phyloP scores from a whole-genome alignment of 2,329 filamentous ascomycete species.

The Sporothrix variecibatus region DNA sequence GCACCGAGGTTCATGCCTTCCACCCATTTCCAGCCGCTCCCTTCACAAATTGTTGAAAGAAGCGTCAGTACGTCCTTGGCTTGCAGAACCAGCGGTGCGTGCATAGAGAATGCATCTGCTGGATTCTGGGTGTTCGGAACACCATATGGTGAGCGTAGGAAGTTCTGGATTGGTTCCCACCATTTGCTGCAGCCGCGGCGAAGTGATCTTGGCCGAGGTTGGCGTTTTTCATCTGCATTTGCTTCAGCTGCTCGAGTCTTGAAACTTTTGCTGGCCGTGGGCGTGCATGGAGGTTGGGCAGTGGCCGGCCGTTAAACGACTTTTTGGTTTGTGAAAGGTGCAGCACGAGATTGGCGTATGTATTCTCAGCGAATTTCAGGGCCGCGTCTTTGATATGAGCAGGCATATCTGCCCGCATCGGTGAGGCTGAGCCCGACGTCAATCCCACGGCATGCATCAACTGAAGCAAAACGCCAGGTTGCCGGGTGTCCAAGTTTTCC shows the following conservation, averaged over 20 bases:
- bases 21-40: slow-evolving; percentile 83
- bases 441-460: slow-evolving; percentile 11
- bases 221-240: slow-evolving; percentile 20
- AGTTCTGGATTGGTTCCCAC: slow-evolving; percentile 28
- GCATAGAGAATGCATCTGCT: slow-evolving; percentile 42
- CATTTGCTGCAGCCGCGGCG: background rate
- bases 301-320: slow-evolving; percentile 43
- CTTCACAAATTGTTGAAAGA: slow-evolving; percentile 72
- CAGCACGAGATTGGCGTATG: slow-evolving; percentile 70
- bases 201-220: background rate
- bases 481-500: slow-evolving; percentile 31
- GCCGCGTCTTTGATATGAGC: slow-evolving; percentile 66
- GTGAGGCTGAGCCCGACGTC: background rate
- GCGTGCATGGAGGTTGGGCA: slow-evolving; percentile 42
- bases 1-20: slow-evolving; percentile 91
- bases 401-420: slow-evolving; percentile 31
- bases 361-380: slow-evolving; percentile 68
- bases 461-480: background rate
- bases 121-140: slow-evolving; percentile 19
- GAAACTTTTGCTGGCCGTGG: slow-evolving; percentile 58
- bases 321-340: slow-evolving; percentile 64
- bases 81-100: slow-evolving; percentile 43
- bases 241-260: slow-evolving; percentile 48
- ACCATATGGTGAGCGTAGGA: slow-evolving; percentile 28
- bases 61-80: slow-evolving; percentile 71